Base-by-base conservation (phyloP, 352 stramenopile genomes). In the Bremia lactucae region DNA sequence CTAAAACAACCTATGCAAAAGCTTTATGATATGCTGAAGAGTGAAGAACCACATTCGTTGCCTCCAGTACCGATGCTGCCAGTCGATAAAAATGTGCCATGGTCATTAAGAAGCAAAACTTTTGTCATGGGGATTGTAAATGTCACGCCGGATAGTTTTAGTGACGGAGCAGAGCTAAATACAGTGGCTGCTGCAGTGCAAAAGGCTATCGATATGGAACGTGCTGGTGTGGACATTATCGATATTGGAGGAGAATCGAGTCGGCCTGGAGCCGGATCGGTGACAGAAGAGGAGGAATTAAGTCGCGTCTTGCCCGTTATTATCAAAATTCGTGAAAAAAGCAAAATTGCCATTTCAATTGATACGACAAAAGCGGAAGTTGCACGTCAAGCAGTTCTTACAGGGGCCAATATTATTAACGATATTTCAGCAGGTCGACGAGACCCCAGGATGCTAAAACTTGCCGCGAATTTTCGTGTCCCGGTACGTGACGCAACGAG, bases 191-290 rank as follows among this genome's bases (percentile, higher is more conserved):
- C 46, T 11, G 87, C 95, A 3, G 71, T 97, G 6, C 38, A 77
- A 7, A 80, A 82, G 15, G 92, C 92, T 0, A 48, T 95, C 8
- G 57, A 90, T 40, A 94, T 99, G 83, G 74, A 83, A 31, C 46
- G 59, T 6, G 53, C 94, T 35, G 95, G 96, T 5, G 94, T 95
- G 4, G 72, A 87, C 35, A 95, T 99, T 37, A 75, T 99, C 26
- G 96, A 99, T 62, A 93, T 99, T 59, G 96, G 96, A 28, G 96
- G 96, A n/a, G 95, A 99, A 69, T 98, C 93, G 0, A 99, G 90
- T 42, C 77, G 94, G n/a, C 96, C 96, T n/a, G 91, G 91, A n/a
- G 95, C 96, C 0, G 59, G 73, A 7, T 46, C 81, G 10, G 76
- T 98, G 28, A 62, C 61, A 0, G 44, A 91, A 6, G 74, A 97